Conservation (phyloP, 352 stramenopile species). For the Phytophthora pini region DNA sequence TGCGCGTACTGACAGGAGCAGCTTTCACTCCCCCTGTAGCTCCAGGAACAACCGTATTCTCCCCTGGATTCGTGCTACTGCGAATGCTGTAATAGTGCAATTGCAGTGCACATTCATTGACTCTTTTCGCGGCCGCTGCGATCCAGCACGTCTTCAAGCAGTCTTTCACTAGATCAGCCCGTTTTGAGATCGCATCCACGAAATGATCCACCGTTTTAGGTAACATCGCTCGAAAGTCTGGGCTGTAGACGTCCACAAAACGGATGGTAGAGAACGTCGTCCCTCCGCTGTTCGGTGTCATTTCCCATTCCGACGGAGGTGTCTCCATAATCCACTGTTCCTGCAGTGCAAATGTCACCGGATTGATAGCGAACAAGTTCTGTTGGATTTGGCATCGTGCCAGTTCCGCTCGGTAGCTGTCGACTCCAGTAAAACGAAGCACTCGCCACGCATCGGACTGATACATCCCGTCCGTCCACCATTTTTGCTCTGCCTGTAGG, state of each 20-base stretch:
- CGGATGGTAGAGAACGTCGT: conserved; percentile 74
- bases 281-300: conserved; percentile 42
- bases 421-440: conserved; percentile 79
- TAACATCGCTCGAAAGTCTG: conserved; percentile 68
- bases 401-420: conserved; percentile 49
- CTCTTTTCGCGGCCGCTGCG: conserved; percentile 65
- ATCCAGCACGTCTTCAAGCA: conserved; percentile 88
- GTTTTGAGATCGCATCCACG: conserved; percentile 77
- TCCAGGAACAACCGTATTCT: conserved; percentile 28
- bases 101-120: conserved; percentile 70
- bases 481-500: conserved; percentile 81
- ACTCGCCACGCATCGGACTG: conserved; percentile 81
- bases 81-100: conserved; percentile 36
- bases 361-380: conserved; percentile 75
- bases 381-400: conserved; percentile 55
- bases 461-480: conserved; percentile 86
- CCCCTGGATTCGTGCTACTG: conserved; percentile 15
- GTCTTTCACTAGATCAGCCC: conserved; percentile 86
- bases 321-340: conserved; percentile 87
- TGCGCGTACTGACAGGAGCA: conserved; percentile 3
- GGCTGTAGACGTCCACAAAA: conserved; percentile 82
- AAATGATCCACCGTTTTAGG: conserved; percentile 89
- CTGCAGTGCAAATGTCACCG: conserved; percentile 87
- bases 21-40: conserved; percentile 21
- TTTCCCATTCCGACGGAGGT: conserved; percentile 75